phyloP scores from a whole-genome alignment of 2,329 filamentous ascomycete species.

The Macrophomina pseudophaseolina region DNA sequence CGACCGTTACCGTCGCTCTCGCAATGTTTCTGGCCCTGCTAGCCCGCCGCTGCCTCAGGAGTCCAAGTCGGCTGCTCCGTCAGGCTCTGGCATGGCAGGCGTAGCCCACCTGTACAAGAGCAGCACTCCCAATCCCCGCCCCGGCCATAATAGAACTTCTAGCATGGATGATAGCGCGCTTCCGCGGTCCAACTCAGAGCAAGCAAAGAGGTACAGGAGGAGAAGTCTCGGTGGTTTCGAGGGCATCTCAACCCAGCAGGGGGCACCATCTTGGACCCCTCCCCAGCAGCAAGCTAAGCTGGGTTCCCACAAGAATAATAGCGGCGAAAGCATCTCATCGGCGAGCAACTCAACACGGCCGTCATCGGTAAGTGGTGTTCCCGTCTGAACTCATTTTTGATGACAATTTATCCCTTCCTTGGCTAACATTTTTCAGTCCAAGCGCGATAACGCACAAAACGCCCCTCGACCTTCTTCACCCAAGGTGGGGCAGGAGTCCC shows the following conservation, averaged over 20 bases:
- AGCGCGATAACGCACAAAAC: slow-evolving; percentile 24
- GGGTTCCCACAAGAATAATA: slow-evolving; percentile 42
- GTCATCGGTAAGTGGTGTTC: slow-evolving; percentile 36
- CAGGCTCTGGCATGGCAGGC: slow-evolving; percentile 60
- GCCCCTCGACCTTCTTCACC: slow-evolving; percentile 16
- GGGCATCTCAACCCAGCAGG: slow-evolving; percentile 34
- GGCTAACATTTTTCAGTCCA: slow-evolving; percentile 14
- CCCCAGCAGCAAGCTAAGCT: slow-evolving; percentile 33
- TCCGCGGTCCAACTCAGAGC: slow-evolving; percentile 65
- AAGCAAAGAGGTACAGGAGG: slow-evolving; percentile 77
- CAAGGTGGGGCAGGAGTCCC: slow-evolving; percentile 12
- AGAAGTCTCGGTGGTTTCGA: slow-evolving; percentile 78
- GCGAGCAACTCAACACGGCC: slow-evolving; percentile 38
- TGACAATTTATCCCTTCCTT: not conserved
- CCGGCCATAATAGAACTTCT: slow-evolving; percentile 61
- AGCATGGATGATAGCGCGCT: slow-evolving; percentile 75
- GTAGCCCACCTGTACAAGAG: slow-evolving; percentile 59
- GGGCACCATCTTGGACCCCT: slow-evolving; percentile 29
- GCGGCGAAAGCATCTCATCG: slow-evolving; percentile 45
- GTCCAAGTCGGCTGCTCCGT: slow-evolving; percentile 51
- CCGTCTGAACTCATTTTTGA: no score
- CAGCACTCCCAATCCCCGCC: slow-evolving; percentile 37
- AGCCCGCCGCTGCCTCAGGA: slow-evolving; percentile 22
- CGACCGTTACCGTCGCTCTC: slow-evolving; percentile 77
- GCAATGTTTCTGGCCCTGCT: slow-evolving; percentile 14